A percentile compares a stretch with the other conserved stretches of the same genome.
Conservation (phyloP, 2,329 filamentous ascomycete genomes). For the Talaromyces sp. region DNA sequence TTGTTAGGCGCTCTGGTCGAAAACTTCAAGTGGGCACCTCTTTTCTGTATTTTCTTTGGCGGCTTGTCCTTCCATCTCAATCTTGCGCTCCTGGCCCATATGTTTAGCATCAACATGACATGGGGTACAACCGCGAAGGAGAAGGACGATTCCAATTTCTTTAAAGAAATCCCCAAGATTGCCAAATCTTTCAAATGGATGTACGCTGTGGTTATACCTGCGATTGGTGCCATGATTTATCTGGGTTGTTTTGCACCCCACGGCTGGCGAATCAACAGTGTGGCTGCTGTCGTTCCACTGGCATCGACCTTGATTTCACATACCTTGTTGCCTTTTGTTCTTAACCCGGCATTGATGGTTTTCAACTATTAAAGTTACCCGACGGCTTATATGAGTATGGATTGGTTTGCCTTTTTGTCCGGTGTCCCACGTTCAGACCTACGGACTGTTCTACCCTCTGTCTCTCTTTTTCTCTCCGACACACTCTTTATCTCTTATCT, state of each 20-base stretch:
- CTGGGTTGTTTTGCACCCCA: slow-evolving; percentile 29
- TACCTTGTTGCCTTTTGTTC: slow-evolving; percentile 21
- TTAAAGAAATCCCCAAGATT: slow-evolving; percentile 77
- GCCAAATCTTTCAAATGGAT: slow-evolving; percentile 74
- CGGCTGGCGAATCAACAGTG: slow-evolving; percentile 41
- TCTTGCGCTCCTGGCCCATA: slow-evolving; percentile 74
- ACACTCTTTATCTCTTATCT: too few relatives aligned
- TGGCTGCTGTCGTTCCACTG: slow-evolving; percentile 22
- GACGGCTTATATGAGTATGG: too few relatives aligned
- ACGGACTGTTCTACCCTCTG: too few relatives aligned
- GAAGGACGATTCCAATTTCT: slow-evolving; percentile 70
- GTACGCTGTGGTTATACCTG: slow-evolving; percentile 41
- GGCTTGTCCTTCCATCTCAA: slow-evolving; percentile 68
- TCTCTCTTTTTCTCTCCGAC: too few relatives aligned
- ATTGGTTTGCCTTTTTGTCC: too few relatives aligned
- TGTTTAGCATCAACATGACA: slow-evolving; percentile 81
- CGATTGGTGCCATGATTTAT: slow-evolving; percentile 27
- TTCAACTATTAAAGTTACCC: slow-evolving; percentile 21
- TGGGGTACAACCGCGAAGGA: slow-evolving; percentile 87
- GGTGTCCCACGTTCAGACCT: too few relatives aligned
- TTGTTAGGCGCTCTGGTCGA: slow-evolving; percentile 51
- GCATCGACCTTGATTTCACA: slow-evolving; percentile 21
- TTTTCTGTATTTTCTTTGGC: slow-evolving; percentile 73
- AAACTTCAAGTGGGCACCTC: slow-evolving; percentile 62
- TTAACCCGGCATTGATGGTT: slow-evolving; percentile 24